Conservation (phyloP, 2,329 filamentous ascomycete species). For the Aspergillus fructus region DNA sequence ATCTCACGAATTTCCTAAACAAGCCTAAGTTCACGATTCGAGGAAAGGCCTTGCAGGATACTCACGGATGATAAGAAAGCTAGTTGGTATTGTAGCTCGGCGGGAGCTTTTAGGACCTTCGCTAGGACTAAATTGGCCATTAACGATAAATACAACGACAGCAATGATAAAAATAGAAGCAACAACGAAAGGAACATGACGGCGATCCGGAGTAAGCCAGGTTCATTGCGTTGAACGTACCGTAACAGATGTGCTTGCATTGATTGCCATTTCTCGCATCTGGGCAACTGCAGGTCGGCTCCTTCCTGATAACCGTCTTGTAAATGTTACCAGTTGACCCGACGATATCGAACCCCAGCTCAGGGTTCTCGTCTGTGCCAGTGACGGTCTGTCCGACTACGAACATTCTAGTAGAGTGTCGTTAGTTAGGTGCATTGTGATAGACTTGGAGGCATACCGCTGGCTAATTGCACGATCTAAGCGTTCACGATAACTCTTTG, state of each 20-base stretch:
- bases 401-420: conserved; percentile 48
- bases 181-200: conserved; percentile 11
- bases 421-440: neutral
- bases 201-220: neutral
- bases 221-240: conserved; percentile 32
- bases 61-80: conserved; percentile 55
- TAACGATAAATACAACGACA: conserved; percentile 6
- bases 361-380: conserved; percentile 45
- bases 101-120: conserved; percentile 57
- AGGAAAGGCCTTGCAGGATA: neutral
- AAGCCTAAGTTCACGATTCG: neutral
- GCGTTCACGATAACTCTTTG: conserved; percentile 47
- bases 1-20: conserved; percentile 55
- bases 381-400: conserved; percentile 52
- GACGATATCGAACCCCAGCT: conserved; percentile 56
- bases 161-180: conserved; percentile 10
- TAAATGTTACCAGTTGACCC: conserved; percentile 65
- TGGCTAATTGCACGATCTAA: conserved; percentile 52
- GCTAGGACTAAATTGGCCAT: conserved; percentile 49
- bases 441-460: conserved; percentile 27
- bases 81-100: conserved; percentile 58
- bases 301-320: conserved; percentile 53
- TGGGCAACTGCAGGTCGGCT: conserved; percentile 57
- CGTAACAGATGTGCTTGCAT: conserved; percentile 64
- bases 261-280: conserved; percentile 56